Evolutionary conservation across 257 asterid genomes (phyloP).

Genomic region (Solanum lycopersicoides): DNA sequence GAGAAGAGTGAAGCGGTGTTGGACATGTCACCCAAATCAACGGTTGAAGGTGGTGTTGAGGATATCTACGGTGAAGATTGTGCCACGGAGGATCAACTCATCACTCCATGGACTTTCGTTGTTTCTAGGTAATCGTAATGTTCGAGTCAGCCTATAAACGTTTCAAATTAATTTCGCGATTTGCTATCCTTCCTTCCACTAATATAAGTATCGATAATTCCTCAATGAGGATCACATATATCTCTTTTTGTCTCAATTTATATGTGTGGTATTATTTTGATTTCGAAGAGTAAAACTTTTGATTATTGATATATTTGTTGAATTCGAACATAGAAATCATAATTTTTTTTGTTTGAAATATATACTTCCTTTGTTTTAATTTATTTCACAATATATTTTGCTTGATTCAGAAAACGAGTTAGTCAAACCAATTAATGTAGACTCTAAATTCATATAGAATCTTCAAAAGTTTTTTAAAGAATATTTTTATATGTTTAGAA

Average conservation of each 20-base stretch:
- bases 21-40: constrained; percentile 1
- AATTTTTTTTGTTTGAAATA: neutral
- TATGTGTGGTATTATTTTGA: neutral
- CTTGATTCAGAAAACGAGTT: neutral
- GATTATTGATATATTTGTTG: neutral
- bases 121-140: constrained; percentile 44
- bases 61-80: constrained; percentile 87
- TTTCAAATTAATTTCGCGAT: neutral
- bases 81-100: constrained; percentile 73
- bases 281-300: neutral
- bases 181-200: neutral
- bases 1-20: constrained; percentile 36
- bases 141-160: neutral
- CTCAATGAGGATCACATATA: neutral
- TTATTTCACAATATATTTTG: neutral
- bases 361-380: neutral
- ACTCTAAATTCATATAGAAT: no score
- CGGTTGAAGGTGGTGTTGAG: constrained; percentile 78
- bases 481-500: neutral
- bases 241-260: neutral
- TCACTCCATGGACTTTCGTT: constrained; percentile 73
- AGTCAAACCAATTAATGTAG: neutral
- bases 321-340: neutral
- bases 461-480: neutral
- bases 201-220: neutral